Percentiles rank a stretch among this genome's conserved stretches.
Conservation (phyloP, 2,329 filamentous ascomycete species). For the Trichophyton mentagrophytes region DNA sequence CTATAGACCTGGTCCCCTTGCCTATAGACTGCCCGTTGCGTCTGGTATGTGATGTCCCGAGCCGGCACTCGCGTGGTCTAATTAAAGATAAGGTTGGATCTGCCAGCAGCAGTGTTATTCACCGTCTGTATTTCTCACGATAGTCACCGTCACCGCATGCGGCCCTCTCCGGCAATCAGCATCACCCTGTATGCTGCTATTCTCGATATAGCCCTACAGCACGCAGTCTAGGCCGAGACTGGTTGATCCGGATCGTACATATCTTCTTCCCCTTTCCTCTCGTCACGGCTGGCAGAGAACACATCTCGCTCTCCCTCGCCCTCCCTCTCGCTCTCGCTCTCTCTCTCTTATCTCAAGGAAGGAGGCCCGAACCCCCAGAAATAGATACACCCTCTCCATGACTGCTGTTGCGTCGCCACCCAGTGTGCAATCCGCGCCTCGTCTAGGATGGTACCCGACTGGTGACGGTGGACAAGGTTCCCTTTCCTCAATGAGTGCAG, state of each 20-base stretch:
- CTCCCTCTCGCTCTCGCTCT: too few relatives aligned
- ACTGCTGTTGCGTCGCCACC: conserved; percentile 55
- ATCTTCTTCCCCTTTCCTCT: background rate
- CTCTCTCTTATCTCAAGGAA: background rate
- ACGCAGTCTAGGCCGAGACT: background rate
- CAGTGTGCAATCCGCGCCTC: conserved; percentile 49
- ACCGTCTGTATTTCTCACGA: background rate
- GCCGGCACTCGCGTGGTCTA: background rate
- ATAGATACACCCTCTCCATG: conserved; percentile 31
- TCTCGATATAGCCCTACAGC: background rate
- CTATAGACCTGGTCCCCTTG: background rate
- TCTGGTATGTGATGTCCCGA: background rate
- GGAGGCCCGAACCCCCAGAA: background rate
- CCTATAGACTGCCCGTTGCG: background rate
- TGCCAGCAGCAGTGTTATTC: background rate
- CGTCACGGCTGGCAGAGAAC: background rate
- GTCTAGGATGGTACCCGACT: conserved; percentile 48
- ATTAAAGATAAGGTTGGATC: background rate
- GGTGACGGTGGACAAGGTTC: conserved; percentile 47
- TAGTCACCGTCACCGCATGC: conserved; percentile 1
- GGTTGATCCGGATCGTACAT: background rate
- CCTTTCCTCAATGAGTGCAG: conserved; percentile 60
- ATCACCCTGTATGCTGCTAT: background rate
- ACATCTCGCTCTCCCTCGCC: background rate
- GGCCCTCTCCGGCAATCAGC: background rate